Percentiles rank a stretch among this genome's conserved stretches.
phyloP scores from a whole-genome alignment of 2,329 filamentous ascomycete species.

The Leptographium lundbergii region DNA sequence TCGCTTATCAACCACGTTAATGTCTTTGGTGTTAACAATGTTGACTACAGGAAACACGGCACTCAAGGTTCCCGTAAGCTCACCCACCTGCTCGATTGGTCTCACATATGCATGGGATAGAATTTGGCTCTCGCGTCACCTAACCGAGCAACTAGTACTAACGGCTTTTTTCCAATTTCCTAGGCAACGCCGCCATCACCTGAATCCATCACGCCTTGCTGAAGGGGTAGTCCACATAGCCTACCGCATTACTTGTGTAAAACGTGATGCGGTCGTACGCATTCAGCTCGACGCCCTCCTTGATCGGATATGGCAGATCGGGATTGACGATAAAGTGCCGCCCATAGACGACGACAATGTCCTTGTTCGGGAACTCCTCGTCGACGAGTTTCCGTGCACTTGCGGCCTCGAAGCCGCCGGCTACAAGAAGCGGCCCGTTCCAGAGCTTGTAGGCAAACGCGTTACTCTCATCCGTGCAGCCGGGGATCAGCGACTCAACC shows the following conservation, averaged over 20 bases:
- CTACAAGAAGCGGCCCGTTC: constrained; percentile 17
- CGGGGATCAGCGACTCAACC: constrained; percentile 35
- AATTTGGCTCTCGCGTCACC: no score
- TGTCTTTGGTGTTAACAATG: no score
- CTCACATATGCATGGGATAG: no score
- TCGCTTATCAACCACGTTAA: no score
- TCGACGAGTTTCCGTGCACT: constrained; percentile 17
- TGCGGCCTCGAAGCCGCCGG: constrained; percentile 15
- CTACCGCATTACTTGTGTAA: constrained; percentile 22
- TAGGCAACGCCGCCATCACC: no score
- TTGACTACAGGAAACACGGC: no score
- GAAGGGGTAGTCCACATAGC: constrained; percentile 25
- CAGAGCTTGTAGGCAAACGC: constrained; percentile 18
- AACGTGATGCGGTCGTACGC: constrained; percentile 24
- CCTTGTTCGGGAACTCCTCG: constrained; percentile 14
- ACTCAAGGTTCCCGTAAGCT: no score
- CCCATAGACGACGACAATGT: constrained; percentile 25
- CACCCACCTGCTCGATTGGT: no score
- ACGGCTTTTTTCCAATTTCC: no score
- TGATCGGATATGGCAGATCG: constrained; percentile 25
- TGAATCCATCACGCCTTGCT: constrained; percentile 7
- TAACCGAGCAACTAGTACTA: no score
- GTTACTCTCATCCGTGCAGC: constrained; percentile 11
- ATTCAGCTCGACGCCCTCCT: constrained; percentile 22
- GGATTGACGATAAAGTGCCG: constrained; percentile 38